Percentiles rank a stretch among this genome's conserved stretches.
phyloP scores from a whole-genome alignment of 2,329 filamentous ascomycete genomes.

The Orbilia quercus region DNA sequence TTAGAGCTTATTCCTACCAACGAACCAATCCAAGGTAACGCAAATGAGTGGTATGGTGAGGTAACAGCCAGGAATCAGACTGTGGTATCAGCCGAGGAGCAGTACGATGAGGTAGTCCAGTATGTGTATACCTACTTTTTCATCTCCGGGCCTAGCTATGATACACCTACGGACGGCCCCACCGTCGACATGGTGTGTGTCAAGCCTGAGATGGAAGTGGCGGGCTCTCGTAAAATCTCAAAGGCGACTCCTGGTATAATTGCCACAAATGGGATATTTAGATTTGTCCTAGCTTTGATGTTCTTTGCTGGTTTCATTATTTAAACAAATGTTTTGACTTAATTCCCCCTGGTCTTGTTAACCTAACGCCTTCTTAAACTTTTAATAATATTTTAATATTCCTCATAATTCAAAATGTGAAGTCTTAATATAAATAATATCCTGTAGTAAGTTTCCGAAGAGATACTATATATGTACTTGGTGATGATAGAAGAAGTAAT shows the following conservation, averaged over 20 bases:
- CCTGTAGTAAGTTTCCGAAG: too few species aligned
- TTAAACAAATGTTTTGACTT: too few species aligned
- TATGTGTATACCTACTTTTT: slow-evolving; percentile 32
- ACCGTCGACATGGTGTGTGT: slow-evolving; percentile 37
- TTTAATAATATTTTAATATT: too few species aligned
- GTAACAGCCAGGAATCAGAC: slow-evolving; percentile 21
- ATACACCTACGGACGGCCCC: background rate
- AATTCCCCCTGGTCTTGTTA: too few species aligned
- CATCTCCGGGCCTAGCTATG: slow-evolving; percentile 26
- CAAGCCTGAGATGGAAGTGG: slow-evolving; percentile 14
- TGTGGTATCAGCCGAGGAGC: slow-evolving; percentile 21
- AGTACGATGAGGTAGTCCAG: slow-evolving; percentile 41
- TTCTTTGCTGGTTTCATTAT: slow-evolving; percentile 1
- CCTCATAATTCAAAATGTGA: too few species aligned
- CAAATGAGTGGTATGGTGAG: slow-evolving; percentile 18
- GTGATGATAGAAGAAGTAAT: too few species aligned
- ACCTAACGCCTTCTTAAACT: too few species aligned
- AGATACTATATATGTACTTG: too few species aligned
- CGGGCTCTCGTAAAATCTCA: slow-evolving; percentile 25
- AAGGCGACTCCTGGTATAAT: background rate
- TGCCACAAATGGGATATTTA: background rate
- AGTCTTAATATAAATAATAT: too few species aligned
- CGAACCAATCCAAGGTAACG: slow-evolving; percentile 19
- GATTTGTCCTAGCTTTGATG: slow-evolving; percentile 15
- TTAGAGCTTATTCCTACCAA: slow-evolving; percentile 31